Evolutionary conservation across 2,329 filamentous ascomycete genomes (phyloP), one percentile per base, ranked within the genome.

Genomic region (Chaetomiaceae sp.): DNA sequence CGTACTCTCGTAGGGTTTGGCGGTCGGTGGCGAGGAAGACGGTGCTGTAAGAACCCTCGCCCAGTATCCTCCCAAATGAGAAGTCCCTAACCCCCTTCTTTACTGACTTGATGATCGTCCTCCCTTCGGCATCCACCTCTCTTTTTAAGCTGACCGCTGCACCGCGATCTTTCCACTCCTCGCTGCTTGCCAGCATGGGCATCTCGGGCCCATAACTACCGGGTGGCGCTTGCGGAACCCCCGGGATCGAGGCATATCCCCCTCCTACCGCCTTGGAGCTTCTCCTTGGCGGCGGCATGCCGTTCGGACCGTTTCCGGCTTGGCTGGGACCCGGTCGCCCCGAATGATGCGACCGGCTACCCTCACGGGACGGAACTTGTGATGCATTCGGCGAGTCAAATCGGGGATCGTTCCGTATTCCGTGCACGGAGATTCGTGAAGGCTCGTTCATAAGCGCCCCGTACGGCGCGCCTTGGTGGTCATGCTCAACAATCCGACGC

Each of bases 71-170:
- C 21, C 91, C 91, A 71, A 99, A 99, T 33, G 86, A 86, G 71
- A 99, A 99, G 73, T 99, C 94, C 61, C 94, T 89, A 40, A 99
- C 94, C 2, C 94, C 94, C 68, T 99, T 99, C 71, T 97, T 97
- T 49, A 97, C 86, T 54, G 89, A 85, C 57, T 89, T 85, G 57
- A 90, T 79, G 8, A 95, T 79, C 3, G 89, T 84, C 61, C 89
- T 87, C 18, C 94, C 94, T 60, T 85, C 89, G 27, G 87, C 82
- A 69, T 97, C 94, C 23, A 90, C 79, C 66, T 96, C 91, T 66
- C 89, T 85, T 53, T 87, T 82, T 48, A 91, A 79, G 16, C 85
- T 85, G 25, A 95, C 84, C 1, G 92, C 90, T n/a, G 94, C 92
- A 38, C 94, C 94, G 56, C 86, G 85, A 37, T 99, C 92, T 71